A percentile compares a stretch with the other conserved stretches of the same genome.
These are phyloP conservation scores for Alnus glutinosa DNA, from an alignment of 306 rosid species.

Conservation along the genomic window DNA sequence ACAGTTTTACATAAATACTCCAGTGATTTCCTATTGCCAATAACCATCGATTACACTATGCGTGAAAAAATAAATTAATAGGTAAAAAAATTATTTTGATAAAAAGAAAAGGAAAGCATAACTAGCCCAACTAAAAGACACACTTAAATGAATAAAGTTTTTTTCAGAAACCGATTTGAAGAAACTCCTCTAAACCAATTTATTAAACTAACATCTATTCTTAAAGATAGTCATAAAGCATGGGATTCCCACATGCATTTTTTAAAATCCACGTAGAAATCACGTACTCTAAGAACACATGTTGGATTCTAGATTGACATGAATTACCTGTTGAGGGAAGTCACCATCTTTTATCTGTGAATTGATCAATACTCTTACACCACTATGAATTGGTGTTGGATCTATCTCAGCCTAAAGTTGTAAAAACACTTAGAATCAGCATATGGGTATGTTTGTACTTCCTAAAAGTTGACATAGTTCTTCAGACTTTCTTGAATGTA, in stretches of 20 bases:
- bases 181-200: no score
- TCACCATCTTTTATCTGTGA: slow-evolving; percentile 72
- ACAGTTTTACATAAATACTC: slow-evolving; percentile 55
- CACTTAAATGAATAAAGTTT: no score
- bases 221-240: no score
- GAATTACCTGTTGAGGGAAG: slow-evolving; percentile 63
- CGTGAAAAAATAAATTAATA: background rate
- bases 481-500: background rate
- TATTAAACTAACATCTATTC: no score
- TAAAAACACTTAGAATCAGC: slow-evolving; percentile 12
- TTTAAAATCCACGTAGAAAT: no score
- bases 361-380: slow-evolving; percentile 52
- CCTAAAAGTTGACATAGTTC: no score
- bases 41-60: background rate
- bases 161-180: no score
- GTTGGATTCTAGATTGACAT: no score
- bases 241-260: no score
- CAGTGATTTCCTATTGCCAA: slow-evolving; percentile 47
- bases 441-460: background rate
- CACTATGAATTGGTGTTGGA: slow-evolving; percentile 56
- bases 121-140: no score
- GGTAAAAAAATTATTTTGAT: background rate
- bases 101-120: background rate
- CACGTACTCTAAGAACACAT: no score
- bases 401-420: slow-evolving; percentile 51